Evolutionary conservation across 2,329 filamentous ascomycete species (phyloP).

Genomic region (Ploettnerulaceae sp.): DNA sequence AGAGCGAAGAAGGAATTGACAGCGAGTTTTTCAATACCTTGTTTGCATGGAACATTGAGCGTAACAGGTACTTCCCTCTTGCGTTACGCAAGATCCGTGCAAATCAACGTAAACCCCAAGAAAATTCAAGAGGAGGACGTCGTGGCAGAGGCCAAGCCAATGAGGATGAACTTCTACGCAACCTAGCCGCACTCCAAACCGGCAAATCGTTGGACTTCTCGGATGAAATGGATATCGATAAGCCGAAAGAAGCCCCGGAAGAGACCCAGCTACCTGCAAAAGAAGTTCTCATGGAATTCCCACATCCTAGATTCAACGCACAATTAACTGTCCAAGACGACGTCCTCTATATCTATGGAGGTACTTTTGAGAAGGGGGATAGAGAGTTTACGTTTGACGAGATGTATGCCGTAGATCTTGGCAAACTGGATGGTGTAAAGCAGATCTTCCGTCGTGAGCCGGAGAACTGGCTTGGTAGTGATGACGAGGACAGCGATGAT

Average conservation of each 20-base stretch:
- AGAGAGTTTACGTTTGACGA: conserved; percentile 95
- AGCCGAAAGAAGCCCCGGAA: conserved; percentile 45
- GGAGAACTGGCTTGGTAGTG: conserved; percentile 74
- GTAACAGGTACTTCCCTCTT: conserved; percentile 90
- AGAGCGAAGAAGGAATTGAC: conserved; percentile 90
- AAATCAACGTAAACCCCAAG: conserved; percentile 56
- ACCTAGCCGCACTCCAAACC: conserved; percentile 79
- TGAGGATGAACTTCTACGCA: conserved; percentile 83
- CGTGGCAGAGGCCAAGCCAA: conserved; percentile 80
- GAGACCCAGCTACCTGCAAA: conserved; percentile 55
- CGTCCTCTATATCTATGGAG: conserved; percentile 87
- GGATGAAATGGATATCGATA: conserved; percentile 45
- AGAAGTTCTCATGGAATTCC: conserved; percentile 73
- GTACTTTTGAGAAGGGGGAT: conserved; percentile 92
- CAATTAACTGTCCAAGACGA: conserved; percentile 89
- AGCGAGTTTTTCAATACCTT: conserved; percentile 94
- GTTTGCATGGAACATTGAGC: conserved; percentile 90
- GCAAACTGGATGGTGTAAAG: conserved; percentile 88
- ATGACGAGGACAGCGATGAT: conserved; percentile 57
- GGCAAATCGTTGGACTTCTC: conserved; percentile 58
- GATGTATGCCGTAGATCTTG: conserved; percentile 87
- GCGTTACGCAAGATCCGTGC: conserved; percentile 68
- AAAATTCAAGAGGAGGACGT: conserved; percentile 53
- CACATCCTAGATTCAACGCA: conserved; percentile 86
- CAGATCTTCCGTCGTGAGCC: conserved; percentile 83